These are phyloP conservation scores for Sphaerosporella brunnea DNA, from an alignment of 495 filamentous ascomycete genomes.

Conservation along the genomic window DNA sequence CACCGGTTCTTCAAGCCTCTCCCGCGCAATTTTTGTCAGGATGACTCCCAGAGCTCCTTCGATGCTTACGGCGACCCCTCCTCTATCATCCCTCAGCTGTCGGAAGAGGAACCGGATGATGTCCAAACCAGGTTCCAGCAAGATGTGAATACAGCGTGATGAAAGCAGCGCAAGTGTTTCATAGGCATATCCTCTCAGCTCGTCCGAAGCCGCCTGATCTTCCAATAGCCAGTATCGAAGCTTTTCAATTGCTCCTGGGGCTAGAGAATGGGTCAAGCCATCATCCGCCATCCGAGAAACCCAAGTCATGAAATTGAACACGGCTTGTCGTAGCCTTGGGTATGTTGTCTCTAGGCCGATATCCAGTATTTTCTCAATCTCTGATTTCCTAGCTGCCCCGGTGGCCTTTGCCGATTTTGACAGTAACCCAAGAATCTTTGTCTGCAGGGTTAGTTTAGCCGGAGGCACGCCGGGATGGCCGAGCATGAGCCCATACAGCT, in stretches of 20 bases:
- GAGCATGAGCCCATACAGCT: slow-evolving; percentile 54
- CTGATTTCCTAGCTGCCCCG: slow-evolving; percentile 41
- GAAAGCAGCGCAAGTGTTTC: slow-evolving; percentile 72
- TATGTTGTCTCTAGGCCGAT: slow-evolving; percentile 35
- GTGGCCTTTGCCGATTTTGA: slow-evolving; percentile 51
- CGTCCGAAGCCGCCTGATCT: slow-evolving; percentile 32
- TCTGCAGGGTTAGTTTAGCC: slow-evolving; percentile 52
- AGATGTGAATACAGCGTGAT: slow-evolving; percentile 33
- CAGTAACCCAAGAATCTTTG: slow-evolving; percentile 52
- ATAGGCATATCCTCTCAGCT: slow-evolving; percentile 55
- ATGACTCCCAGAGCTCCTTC: slow-evolving; percentile 75
- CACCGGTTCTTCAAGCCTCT: slow-evolving; percentile 23
- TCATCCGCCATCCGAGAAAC: slow-evolving; percentile 54
- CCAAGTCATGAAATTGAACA: slow-evolving; percentile 83
- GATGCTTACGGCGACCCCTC: slow-evolving; percentile 63
- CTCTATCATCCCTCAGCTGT: slow-evolving; percentile 61
- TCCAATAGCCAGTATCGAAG: slow-evolving; percentile 39
- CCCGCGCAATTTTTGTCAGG: slow-evolving; percentile 35
- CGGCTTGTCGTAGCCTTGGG: slow-evolving; percentile 45
- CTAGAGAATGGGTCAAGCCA: slow-evolving; percentile 42
- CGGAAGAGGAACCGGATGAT: slow-evolving; percentile 43
- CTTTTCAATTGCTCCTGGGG: slow-evolving; percentile 49
- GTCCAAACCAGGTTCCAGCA: slow-evolving; percentile 38
- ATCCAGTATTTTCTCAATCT: slow-evolving; percentile 52
- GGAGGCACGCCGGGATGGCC: slow-evolving; percentile 34